phyloP scores from a whole-genome alignment of 345 rosid genomes.

The Sonneratia caseolaris region DNA sequence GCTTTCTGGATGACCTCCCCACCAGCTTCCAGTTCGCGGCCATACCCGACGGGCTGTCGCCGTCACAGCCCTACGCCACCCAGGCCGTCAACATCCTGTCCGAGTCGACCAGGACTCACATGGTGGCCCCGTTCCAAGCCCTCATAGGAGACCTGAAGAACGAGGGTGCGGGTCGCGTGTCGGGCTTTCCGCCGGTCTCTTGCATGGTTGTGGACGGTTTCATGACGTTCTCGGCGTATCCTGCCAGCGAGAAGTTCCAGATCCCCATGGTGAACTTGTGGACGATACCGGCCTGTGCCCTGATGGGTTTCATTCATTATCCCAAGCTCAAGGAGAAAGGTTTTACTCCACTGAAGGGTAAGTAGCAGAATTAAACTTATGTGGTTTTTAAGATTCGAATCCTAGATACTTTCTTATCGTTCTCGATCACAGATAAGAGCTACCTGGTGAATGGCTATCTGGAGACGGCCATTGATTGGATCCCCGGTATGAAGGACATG shows the following conservation, averaged over 20 bases:
- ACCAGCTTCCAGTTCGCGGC: constrained; percentile 12
- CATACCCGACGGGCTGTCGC: constrained; percentile 18
- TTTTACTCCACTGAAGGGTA: constrained; percentile 14
- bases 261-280: constrained; percentile 5
- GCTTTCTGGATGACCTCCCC: constrained; percentile 5
- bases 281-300: constrained; percentile 5
- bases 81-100: constrained; percentile 6
- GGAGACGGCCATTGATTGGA: constrained; percentile 1
- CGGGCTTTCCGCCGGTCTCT: constrained; percentile 5
- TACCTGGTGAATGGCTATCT: background rate
- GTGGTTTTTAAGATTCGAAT: too few relatives aligned
- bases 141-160: background rate
- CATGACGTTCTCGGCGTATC: constrained; percentile 7
- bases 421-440: background rate
- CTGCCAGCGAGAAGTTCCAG: constrained; percentile 7
- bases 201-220: constrained; percentile 12
- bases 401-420: too few relatives aligned
- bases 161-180: background rate
- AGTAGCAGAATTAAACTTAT: too few relatives aligned
- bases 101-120: constrained; percentile 3
- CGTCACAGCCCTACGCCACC: constrained; percentile 1
- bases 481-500: background rate
- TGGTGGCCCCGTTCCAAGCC: constrained; percentile 11
- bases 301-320: background rate
- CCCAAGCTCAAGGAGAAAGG: constrained; percentile 8